These are phyloP conservation scores for Amanita fuliginea DNA, from an alignment of 768 basidiomycete species.

Conservation along the genomic window DNA sequence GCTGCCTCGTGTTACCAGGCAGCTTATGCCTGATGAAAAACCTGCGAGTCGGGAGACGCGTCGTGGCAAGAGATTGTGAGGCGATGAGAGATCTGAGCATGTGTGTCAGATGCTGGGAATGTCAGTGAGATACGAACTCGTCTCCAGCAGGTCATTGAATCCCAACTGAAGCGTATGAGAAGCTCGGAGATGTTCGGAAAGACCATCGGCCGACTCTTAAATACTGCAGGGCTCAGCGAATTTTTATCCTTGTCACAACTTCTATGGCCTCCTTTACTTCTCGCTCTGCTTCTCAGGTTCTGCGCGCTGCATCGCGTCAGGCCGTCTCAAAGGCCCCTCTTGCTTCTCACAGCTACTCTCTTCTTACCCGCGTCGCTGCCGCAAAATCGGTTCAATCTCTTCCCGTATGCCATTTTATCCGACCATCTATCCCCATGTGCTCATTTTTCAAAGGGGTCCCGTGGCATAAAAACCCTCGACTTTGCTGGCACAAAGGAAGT, in stretches of 20 bases:
- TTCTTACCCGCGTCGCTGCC: constrained; percentile 41
- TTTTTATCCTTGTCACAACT: neutral
- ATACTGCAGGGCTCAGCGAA: too few relatives aligned
- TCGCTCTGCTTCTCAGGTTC: constrained; percentile 50
- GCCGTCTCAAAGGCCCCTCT: constrained; percentile 25
- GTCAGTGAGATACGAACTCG: too few relatives aligned
- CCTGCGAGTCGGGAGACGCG: neutral
- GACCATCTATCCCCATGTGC: neutral
- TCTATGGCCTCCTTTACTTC: constrained; percentile 54
- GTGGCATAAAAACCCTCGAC: constrained; percentile 91
- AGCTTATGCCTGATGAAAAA: neutral
- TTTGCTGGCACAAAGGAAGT: constrained; percentile 91
- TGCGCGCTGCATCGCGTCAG: constrained; percentile 58
- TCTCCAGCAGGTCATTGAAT: too few relatives aligned
- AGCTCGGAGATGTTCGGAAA: constrained; percentile 14
- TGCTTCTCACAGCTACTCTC: constrained; percentile 48
- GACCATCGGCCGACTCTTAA: constrained; percentile 14
- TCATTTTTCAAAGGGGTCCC: constrained; percentile 32
- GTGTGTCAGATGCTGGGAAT: neutral
- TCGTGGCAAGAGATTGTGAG: neutral
- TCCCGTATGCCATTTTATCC: neutral
- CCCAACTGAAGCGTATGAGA: too few relatives aligned
- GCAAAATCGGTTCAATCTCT: constrained; percentile 6
- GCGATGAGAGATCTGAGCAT: neutral
- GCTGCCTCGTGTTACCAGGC: neutral